A percentile compares a stretch with the other conserved stretches of the same genome.
Evolutionary conservation across 352 stramenopile genomes (phyloP).

Genomic region (Pythium sp.): DNA sequence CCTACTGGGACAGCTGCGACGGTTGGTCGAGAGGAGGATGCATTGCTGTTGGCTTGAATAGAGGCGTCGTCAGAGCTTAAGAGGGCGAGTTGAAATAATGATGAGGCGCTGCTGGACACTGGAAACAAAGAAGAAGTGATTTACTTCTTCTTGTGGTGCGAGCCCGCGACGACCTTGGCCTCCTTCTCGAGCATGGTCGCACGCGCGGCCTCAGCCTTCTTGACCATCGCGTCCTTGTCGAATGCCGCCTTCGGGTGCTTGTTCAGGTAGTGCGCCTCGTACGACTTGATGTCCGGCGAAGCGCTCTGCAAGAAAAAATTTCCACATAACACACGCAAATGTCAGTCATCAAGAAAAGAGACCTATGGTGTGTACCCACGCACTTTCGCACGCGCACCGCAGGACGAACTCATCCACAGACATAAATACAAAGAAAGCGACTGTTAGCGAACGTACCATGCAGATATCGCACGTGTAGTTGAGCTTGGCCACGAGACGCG

Average conservation of each 20-base stretch:
- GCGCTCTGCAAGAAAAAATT: conserved; percentile 29
- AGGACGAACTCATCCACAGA: background rate
- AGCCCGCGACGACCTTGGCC: conserved; percentile 26
- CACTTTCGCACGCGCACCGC: background rate
- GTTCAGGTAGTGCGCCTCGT: conserved; percentile 54
- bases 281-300: conserved; percentile 63
- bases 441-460: conserved; percentile 34
- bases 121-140: background rate
- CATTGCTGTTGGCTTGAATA: conserved; percentile 1
- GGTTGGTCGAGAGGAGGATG: background rate
- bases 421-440: background rate
- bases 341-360: background rate
- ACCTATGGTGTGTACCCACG: background rate
- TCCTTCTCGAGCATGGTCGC: conserved; percentile 27
- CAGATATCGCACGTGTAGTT: conserved; percentile 72
- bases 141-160: conserved; percentile 52
- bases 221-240: conserved; percentile 45
- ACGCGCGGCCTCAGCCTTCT: conserved; percentile 49
- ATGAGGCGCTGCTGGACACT: background rate
- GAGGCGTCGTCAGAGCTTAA: conserved; percentile 6
- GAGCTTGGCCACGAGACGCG: conserved; percentile 41
- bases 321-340: conserved; percentile 1
- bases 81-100: background rate
- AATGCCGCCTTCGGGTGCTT: conserved; percentile 60
- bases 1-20: background rate